These are phyloP conservation scores for Moesziomyces parantarcticus DNA, from an alignment of 1,284 basidiomycete species.

Conservation along the genomic window DNA sequence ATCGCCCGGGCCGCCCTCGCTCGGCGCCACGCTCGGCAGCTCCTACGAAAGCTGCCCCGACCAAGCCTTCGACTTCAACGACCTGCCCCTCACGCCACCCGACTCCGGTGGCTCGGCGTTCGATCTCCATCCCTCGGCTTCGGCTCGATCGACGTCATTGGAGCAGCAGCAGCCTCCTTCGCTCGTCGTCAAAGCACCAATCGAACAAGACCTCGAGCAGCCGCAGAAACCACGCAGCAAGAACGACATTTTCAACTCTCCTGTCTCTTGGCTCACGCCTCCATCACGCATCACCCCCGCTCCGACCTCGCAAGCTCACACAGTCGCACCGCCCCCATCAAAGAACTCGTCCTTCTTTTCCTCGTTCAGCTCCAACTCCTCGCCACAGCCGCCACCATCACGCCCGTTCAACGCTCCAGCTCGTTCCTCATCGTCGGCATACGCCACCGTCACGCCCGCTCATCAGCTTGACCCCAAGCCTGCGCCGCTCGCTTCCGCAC, in stretches of 20 bases:
- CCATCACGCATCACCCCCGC: slow-evolving; percentile 22
- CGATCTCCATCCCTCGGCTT: slow-evolving; percentile 10
- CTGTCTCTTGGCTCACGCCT: slow-evolving; percentile 40
- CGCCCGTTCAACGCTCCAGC: slow-evolving; percentile 3
- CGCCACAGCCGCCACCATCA: slow-evolving; percentile 9
- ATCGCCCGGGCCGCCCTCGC: slow-evolving; percentile 1
- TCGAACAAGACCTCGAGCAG: slow-evolving; percentile 5
- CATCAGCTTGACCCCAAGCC: background rate
- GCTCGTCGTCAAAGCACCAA: background rate
- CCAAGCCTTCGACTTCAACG: slow-evolving; percentile 16
- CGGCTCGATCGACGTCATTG: no score
- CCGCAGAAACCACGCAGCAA: slow-evolving; percentile 26
- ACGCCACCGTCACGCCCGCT: background rate
- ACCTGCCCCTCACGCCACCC: slow-evolving; percentile 40
- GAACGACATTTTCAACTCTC: slow-evolving; percentile 57
- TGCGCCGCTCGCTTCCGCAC: background rate
- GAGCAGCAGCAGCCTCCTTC: background rate
- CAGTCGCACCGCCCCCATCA: slow-evolving; percentile 20
- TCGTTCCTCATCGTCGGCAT: background rate
- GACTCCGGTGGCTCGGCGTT: slow-evolving; percentile 33
- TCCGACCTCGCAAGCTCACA: background rate
- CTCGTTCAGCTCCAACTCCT: slow-evolving; percentile 17
- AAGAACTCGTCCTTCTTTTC: slow-evolving; percentile 44
- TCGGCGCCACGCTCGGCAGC: background rate
- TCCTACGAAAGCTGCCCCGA: slow-evolving; percentile 27